These are phyloP conservation scores for Annona cherimola DNA, from an alignment of 164 flowering plant species.

Conservation along the genomic window DNA sequence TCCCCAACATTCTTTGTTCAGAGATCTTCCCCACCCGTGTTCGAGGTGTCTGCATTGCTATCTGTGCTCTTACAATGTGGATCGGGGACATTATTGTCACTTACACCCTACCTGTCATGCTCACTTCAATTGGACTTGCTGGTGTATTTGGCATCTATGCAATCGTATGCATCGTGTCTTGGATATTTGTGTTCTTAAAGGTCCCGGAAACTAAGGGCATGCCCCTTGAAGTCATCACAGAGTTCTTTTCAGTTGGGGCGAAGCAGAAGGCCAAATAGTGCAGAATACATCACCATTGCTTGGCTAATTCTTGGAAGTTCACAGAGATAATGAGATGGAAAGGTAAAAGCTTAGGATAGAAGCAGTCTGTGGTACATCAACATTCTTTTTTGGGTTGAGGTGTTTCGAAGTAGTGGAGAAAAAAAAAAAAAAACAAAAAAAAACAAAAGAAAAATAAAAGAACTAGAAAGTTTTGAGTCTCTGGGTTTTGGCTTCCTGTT, in stretches of 20 bases:
- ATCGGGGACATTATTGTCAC: conserved; percentile 82
- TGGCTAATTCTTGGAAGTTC: too few species aligned
- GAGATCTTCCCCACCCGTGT: conserved; percentile 95
- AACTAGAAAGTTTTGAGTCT: too few species aligned
- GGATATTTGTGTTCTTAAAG: conserved; percentile 77
- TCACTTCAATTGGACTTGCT: conserved; percentile 67
- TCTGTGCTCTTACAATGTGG: conserved; percentile 84
- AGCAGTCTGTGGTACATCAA: too few species aligned
- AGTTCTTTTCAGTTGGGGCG: conserved; percentile 89
- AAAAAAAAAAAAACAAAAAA: too few species aligned
- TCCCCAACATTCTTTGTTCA: conserved; percentile 89
- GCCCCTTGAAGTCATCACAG: conserved; percentile 92
- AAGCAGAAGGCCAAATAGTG: conserved; percentile 37
- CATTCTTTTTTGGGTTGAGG: too few species aligned
- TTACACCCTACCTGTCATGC: conserved; percentile 79
- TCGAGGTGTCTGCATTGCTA: conserved; percentile 91
- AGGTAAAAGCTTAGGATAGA: too few species aligned
- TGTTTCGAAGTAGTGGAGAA: too few species aligned
- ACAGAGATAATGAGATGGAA: too few species aligned
- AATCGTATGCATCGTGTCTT: conserved; percentile 58
- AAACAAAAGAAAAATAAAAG: too few species aligned
- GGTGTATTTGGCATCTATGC: conserved; percentile 87
- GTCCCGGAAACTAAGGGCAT: conserved; percentile 98
- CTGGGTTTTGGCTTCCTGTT: too few species aligned
- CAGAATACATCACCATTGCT: conserved; percentile 14